These are phyloP conservation scores for Glarea lozoyensis DNA, from an alignment of 495 filamentous ascomycete genomes.

Conservation along the genomic window DNA sequence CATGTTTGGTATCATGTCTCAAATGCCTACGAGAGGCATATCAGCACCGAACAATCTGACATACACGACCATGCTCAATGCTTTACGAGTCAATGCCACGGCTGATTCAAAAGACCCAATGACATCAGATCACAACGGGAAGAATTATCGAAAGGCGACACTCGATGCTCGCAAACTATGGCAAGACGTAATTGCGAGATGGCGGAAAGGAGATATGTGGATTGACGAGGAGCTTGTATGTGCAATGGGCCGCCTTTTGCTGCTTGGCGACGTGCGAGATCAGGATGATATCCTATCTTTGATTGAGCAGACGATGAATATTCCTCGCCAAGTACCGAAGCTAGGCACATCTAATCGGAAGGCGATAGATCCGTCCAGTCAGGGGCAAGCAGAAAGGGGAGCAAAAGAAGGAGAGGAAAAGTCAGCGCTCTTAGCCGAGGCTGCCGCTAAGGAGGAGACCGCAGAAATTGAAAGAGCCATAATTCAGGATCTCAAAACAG, in stretches of 20 bases:
- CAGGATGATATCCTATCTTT: conserved; percentile 62
- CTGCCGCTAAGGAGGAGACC: not conserved
- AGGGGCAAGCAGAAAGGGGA: not conserved
- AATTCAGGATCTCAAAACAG: too few species aligned
- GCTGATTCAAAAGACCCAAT: conserved; percentile 16
- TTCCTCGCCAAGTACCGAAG: conserved; percentile 40
- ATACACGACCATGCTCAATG: conserved; percentile 74
- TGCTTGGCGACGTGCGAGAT: conserved; percentile 49
- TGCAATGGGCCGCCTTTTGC: conserved; percentile 66
- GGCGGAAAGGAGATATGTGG: conserved; percentile 55
- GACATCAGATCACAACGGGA: conserved; percentile 25
- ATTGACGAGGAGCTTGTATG: conserved; percentile 67
- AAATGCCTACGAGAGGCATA: conserved; percentile 51
- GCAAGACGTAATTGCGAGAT: conserved; percentile 66
- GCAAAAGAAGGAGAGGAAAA: conserved; percentile 1
- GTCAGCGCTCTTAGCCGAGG: conserved; percentile 6
- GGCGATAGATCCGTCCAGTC: conserved; percentile 3
- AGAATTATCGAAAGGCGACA: conserved; percentile 24
- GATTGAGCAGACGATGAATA: conserved; percentile 66
- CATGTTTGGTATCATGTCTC: conserved; percentile 59
- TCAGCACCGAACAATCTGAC: conserved; percentile 59
- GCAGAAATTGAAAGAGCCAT: too few species aligned
- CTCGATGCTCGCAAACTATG: conserved; percentile 62
- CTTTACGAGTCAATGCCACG: conserved; percentile 24
- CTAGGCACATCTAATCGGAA: conserved; percentile 14